phyloP scores from a whole-genome alignment of 2,329 filamentous ascomycete species.

The Verruconis gallopava region DNA sequence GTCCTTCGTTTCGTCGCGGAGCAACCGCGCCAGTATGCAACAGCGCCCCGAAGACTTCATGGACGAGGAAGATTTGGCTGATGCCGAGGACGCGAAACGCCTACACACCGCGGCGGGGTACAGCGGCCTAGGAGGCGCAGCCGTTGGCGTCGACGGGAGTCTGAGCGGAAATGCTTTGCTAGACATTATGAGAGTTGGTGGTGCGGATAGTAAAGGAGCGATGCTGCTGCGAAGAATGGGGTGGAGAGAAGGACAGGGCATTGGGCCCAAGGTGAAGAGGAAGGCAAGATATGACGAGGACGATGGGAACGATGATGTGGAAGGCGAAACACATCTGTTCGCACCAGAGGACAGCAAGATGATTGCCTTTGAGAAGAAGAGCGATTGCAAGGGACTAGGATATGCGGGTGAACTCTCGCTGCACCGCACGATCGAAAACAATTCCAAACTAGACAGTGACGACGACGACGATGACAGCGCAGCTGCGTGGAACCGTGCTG shows the following conservation, averaged over 20 bases:
- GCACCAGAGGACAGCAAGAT: constrained; percentile 68
- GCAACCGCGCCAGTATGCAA: constrained; percentile 56
- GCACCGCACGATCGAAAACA: constrained; percentile 12
- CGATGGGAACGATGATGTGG: constrained; percentile 26
- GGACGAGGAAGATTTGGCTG: constrained; percentile 91
- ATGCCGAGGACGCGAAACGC: constrained; percentile 64
- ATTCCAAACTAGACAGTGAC: constrained; percentile 20
- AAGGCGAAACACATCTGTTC: constrained; percentile 54
- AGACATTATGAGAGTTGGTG: constrained; percentile 57
- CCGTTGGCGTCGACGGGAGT: constrained; percentile 27
- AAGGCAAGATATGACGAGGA: constrained; percentile 53
- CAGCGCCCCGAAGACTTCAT: constrained; percentile 79
- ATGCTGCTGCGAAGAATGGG: constrained; percentile 85
- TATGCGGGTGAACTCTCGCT: constrained; percentile 36
- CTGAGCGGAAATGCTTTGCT: constrained; percentile 37
- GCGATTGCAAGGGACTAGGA: constrained; percentile 58
- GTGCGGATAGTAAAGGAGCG: constrained; percentile 78
- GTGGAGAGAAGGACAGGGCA: constrained; percentile 86
- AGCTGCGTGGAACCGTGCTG: constrained; percentile 1
- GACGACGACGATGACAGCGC: constrained; percentile 22
- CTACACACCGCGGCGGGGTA: constrained; percentile 64
- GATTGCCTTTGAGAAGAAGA: constrained; percentile 53
- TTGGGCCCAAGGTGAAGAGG: constrained; percentile 74
- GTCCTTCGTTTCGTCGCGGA: constrained; percentile 80
- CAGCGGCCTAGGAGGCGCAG: constrained; percentile 59